Percentiles rank a stretch among this genome's conserved stretches.
These are phyloP conservation scores for Sporothrix curviconia DNA, from an alignment of 2,329 filamentous ascomycete species.

Conservation along the genomic window DNA sequence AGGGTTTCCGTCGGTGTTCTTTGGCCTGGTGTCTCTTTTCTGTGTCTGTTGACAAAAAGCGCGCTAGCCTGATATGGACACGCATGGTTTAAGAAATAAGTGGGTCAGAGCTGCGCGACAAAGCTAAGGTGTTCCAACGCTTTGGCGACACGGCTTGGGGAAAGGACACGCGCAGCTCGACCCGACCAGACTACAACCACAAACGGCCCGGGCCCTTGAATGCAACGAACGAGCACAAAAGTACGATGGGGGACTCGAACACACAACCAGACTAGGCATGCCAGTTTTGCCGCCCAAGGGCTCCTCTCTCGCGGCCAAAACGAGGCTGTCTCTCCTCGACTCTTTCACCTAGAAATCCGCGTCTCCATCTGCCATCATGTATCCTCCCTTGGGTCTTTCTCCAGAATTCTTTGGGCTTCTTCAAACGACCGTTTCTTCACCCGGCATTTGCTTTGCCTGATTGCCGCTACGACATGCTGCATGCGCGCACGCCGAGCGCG, in stretches of 20 bases:
- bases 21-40: too few species aligned
- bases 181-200: neutral
- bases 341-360: too few species aligned
- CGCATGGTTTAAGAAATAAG: slow-evolving; percentile 1
- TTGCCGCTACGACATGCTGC: slow-evolving; percentile 74
- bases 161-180: neutral
- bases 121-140: slow-evolving; percentile 11
- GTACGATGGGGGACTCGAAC: too few species aligned
- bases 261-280: too few species aligned
- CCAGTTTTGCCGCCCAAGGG: too few species aligned
- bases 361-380: slow-evolving; percentile 53
- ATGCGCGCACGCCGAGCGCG: slow-evolving; percentile 58
- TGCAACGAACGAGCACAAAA: too few species aligned
- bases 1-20: too few species aligned
- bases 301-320: too few species aligned
- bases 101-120: neutral
- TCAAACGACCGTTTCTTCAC: slow-evolving; percentile 93
- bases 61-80: neutral
- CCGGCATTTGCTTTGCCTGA: slow-evolving; percentile 66
- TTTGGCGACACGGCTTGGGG: neutral
- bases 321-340: neutral
- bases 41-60: too few species aligned
- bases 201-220: too few species aligned
- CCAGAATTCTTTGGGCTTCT: slow-evolving; percentile 95
- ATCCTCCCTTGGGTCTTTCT: slow-evolving; percentile 73